Percentiles rank a stretch among this genome's conserved stretches.
phyloP scores from a whole-genome alignment of 1,139 yeast genomes.

The Yamadazyma diddensiae region DNA sequence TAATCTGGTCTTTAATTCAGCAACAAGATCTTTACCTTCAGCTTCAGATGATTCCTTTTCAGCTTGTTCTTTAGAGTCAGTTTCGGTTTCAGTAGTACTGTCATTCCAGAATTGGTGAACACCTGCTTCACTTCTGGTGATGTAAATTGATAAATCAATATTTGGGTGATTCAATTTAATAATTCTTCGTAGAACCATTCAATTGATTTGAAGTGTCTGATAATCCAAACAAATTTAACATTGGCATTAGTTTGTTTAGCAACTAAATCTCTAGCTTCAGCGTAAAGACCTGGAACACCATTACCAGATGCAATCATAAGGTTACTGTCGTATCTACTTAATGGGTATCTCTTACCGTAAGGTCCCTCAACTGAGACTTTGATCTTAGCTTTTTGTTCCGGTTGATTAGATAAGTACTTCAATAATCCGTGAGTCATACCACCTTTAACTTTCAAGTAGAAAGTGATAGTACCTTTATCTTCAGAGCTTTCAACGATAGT shows the following conservation, averaged over 20 bases:
- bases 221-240: slow-evolving; percentile 33
- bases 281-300: slow-evolving; percentile 59
- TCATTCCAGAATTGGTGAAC: slow-evolving; percentile 23
- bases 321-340: slow-evolving; percentile 50
- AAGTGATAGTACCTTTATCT: slow-evolving; percentile 28
- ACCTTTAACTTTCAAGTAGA: slow-evolving; percentile 40
- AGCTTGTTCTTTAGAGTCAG: slow-evolving; percentile 11
- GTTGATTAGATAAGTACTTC: slow-evolving; percentile 48
- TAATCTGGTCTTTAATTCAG: slow-evolving; percentile 19
- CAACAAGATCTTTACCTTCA: slow-evolving; percentile 16
- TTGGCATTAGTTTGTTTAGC: slow-evolving; percentile 11
- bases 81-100: slow-evolving; percentile 7
- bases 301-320: slow-evolving; percentile 67
- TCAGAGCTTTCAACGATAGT: slow-evolving; percentile 41
- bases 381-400: slow-evolving; percentile 32
- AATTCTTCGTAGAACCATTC: slow-evolving; percentile 53
- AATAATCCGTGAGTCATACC: slow-evolving; percentile 44
- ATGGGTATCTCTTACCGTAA: slow-evolving; percentile 32
- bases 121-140: slow-evolving; percentile 23
- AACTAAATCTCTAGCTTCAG: slow-evolving; percentile 30
- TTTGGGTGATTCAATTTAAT: slow-evolving; percentile 20
- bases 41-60: slow-evolving; percentile 14
- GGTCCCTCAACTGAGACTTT: slow-evolving; percentile 41
- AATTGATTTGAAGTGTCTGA: slow-evolving; percentile 40
- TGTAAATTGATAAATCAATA: slow-evolving; percentile 32